Evolutionary conservation across 805 yeast species (phyloP), one percentile per base, ranked within the genome.

Genomic region (Candida ponderosae): DNA sequence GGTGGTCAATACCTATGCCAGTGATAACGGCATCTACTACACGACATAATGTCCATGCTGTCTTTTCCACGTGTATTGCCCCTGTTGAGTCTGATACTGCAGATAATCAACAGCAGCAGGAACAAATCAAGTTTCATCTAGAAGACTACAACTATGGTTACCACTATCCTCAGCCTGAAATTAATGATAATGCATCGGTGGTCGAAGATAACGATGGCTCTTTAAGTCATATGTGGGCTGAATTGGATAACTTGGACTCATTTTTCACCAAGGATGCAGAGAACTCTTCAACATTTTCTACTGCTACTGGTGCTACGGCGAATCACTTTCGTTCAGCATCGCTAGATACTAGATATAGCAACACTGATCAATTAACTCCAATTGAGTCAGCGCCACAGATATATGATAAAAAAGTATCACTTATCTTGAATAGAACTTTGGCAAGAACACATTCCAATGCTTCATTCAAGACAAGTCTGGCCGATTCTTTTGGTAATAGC

Each of bases 1-100:
- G 99, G 2, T 93, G 99, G 99, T 81, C 96, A 0, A 79, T 94
- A 35, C 95, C 97, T 2, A 83, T 85, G 90, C 96, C 98, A 3
- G 85, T 90, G 0, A 77, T 87, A 31, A 81, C 93, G 2, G 87
- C 96, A 0, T 82, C 95, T 0, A 74, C 84, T 14, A 85, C 97
- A 1, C 67, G 97, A 46, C 86, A 85, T 54, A 93, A 93, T 51
- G 94, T 93, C 2, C 97, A 93, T 57, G 89, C 97, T 0, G 97
- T 93, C 4, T 93, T 85, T 54, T 78, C 88, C 23, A 85, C 96
- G 0, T 90, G 97, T 53, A 72, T 74, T 56, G 48, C 53, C 0
- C 33, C 46, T 4, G 53, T 51, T 5, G 58, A 59, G 29, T 58
- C 57, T 28, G 59, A 48, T 19, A 59, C 56, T 9, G 50, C 44